phyloP scores from a whole-genome alignment of 768 basidiomycete species.

The Mycena albidolilacea region DNA sequence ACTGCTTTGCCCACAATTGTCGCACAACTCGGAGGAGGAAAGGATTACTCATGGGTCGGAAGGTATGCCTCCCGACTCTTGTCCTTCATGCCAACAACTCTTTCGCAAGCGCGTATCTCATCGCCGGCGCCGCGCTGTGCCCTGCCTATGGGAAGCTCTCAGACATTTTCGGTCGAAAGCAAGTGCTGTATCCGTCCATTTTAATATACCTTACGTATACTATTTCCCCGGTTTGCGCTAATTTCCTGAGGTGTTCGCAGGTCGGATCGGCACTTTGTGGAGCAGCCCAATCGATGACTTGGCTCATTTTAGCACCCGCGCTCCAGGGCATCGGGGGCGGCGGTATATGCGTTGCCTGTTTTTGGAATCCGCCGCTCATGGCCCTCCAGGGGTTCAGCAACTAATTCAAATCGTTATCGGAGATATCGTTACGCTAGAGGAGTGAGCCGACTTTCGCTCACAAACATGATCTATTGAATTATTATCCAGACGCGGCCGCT shows the following conservation, averaged over 20 bases:
- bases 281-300: constrained; percentile 82
- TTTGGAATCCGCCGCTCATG: background rate
- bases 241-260: constrained; percentile 49
- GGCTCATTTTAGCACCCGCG: constrained; percentile 84
- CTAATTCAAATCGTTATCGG: constrained; percentile 80
- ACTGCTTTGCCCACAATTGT: constrained; percentile 85
- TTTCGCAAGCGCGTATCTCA: constrained; percentile 76
- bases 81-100: background rate
- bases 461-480: constrained; percentile 3
- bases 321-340: constrained; percentile 75
- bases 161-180: constrained; percentile 72
- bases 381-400: constrained; percentile 21
- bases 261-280: constrained; percentile 87
- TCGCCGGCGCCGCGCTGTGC: constrained; percentile 74
- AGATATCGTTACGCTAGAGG: constrained; percentile 86
- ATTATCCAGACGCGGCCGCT: constrained; percentile 76
- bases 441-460: constrained; percentile 60
- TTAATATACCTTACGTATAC: constrained; percentile 71
- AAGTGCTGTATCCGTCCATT: constrained; percentile 50
- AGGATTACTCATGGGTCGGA: constrained; percentile 80
- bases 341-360: constrained; percentile 61
- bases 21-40: constrained; percentile 70
- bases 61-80: constrained; percentile 53
- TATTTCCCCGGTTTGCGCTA: background rate
- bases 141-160: constrained; percentile 87